A percentile compares a stretch with the other conserved stretches of the same genome.
phyloP scores from a whole-genome alignment of 2,329 filamentous ascomycete genomes.

The Colletotrichum sp. region DNA sequence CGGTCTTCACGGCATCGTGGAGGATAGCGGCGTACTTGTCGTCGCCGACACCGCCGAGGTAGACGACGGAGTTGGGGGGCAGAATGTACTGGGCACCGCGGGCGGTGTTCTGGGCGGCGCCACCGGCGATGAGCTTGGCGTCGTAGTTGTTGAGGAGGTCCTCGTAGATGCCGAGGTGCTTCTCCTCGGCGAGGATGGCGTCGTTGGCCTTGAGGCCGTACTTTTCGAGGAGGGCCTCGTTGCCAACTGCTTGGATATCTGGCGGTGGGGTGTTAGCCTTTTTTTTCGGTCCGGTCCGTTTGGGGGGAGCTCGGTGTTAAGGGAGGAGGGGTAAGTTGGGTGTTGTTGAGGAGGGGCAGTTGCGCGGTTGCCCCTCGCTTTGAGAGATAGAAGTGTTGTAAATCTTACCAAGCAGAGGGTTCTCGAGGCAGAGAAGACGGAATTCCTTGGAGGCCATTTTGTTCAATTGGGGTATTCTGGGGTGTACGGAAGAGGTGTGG shows the following conservation, averaged over 20 bases:
- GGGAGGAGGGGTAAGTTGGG: slow-evolving; percentile 6
- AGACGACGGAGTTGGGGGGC: slow-evolving; percentile 86
- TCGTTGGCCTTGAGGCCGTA: slow-evolving; percentile 96
- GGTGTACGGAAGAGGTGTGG: slow-evolving; percentile 17
- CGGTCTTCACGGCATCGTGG: slow-evolving; percentile 82
- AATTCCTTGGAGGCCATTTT: slow-evolving; percentile 84
- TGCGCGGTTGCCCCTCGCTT: background rate
- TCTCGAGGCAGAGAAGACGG: slow-evolving; percentile 92
- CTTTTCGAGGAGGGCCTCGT: slow-evolving; percentile 86
- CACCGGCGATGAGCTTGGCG: slow-evolving; percentile 93
- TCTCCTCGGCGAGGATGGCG: slow-evolving; percentile 92
- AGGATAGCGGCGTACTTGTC: slow-evolving; percentile 96
- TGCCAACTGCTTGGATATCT: slow-evolving; percentile 91
- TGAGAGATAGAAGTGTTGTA: background rate
- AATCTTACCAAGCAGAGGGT: slow-evolving; percentile 85
- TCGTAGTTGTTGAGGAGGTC: slow-evolving; percentile 92
- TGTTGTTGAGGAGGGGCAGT: background rate
- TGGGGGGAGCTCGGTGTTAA: slow-evolving; percentile 9
- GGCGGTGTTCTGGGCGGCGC: slow-evolving; percentile 96
- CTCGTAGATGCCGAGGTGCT: slow-evolving; percentile 90
- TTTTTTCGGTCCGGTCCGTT: background rate
- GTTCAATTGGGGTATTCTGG: slow-evolving; percentile 26
- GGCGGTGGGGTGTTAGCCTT: slow-evolving; percentile 9
- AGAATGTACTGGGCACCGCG: slow-evolving; percentile 97
- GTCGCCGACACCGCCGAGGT: slow-evolving; percentile 90